phyloP scores from a whole-genome alignment of 148 eudicot genomes.

The Bassia scoparia region DNA sequence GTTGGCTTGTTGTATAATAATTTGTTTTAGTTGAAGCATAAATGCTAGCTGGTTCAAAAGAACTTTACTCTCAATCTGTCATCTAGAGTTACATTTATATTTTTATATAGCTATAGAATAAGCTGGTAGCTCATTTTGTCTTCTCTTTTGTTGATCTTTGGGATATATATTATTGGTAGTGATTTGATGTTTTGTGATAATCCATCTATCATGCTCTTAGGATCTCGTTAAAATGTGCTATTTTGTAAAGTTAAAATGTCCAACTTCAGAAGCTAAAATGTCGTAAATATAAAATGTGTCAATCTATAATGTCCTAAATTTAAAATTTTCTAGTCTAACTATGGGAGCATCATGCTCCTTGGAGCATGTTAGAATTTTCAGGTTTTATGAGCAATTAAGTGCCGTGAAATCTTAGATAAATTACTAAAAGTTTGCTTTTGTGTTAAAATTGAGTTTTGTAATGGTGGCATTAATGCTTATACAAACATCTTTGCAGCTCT shows the following conservation, averaged over 20 bases:
- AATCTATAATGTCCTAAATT: too few species aligned
- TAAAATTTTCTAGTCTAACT: too few species aligned
- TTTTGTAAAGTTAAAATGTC: too few species aligned
- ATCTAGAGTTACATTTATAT: conserved; percentile 10
- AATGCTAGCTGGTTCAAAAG: background rate
- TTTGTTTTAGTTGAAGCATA: background rate
- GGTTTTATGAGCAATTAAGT: background rate
- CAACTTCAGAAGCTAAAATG: too few species aligned
- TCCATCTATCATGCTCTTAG: too few species aligned
- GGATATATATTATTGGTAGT: too few species aligned
- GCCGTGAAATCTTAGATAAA: background rate
- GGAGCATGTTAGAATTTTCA: too few species aligned
- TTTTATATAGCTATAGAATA: background rate
- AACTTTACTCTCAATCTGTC: background rate
- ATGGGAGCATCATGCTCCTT: too few species aligned
- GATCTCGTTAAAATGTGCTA: too few species aligned
- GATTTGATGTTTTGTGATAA: too few species aligned
- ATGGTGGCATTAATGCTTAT: background rate
- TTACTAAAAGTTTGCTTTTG: background rate
- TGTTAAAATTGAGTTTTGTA: background rate
- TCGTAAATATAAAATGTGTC: too few species aligned
- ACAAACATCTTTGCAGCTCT: conserved; percentile 51
- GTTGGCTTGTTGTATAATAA: background rate
- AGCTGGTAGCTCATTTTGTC: background rate
- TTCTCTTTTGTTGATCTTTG: too few species aligned